Conservation (phyloP, 345 rosid genomes). For the Sisymbrium irio region DNA sequence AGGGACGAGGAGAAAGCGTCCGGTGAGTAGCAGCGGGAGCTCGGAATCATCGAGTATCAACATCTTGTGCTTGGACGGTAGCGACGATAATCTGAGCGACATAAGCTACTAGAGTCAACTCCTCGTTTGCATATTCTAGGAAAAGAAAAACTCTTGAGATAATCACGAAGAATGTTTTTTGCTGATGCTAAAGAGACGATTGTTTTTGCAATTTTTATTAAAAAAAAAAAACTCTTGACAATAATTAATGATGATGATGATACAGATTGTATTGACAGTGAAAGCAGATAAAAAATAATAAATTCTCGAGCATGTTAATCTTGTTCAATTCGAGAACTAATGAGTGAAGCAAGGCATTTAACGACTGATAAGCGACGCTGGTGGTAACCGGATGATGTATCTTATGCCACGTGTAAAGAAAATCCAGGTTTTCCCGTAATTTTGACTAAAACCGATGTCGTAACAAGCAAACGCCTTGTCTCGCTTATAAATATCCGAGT, state of each 20-base stretch:
- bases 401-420: constrained; percentile 35
- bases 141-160: not conserved
- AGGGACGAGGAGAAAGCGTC: constrained; percentile 42
- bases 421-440: constrained; percentile 33
- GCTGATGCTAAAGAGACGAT: not conserved
- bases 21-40: constrained; percentile 62
- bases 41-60: constrained; percentile 70
- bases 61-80: constrained; percentile 47
- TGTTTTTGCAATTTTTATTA: too few relatives aligned
- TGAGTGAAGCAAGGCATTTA: not conserved
- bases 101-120: constrained; percentile 9
- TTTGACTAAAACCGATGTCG: constrained; percentile 3
- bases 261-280: not conserved
- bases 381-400: constrained; percentile 9
- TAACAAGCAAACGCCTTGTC: not conserved
- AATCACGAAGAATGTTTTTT: not conserved
- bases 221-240: not conserved
- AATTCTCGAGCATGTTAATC: not conserved
- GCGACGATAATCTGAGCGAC: constrained; percentile 35
- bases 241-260: not conserved
- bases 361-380: constrained; percentile 13
- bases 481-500: constrained; percentile 40
- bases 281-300: not conserved
- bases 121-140: not conserved
- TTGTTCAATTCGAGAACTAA: not conserved